Base-by-base conservation (phyloP, 75 land plant genomes). In the Sequoia sempervirens region DNA sequence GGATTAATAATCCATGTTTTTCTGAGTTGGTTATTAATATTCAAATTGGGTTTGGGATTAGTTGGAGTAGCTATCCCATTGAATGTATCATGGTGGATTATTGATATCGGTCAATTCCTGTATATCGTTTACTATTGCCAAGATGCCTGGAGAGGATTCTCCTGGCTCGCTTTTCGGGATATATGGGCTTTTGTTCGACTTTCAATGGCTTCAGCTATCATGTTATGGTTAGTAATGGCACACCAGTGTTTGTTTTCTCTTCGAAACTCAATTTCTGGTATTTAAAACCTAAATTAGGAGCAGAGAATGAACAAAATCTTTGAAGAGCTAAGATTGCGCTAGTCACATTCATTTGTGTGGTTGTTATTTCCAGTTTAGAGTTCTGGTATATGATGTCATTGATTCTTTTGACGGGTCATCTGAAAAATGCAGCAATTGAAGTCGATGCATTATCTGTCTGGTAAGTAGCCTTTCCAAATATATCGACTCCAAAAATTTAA, bases 51-150 rank as follows among this genome's bases (percentile, higher is more conserved):
- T 0, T 86, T 91, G 90, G 97, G 94, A 12, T 53, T 85, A 38
- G 83, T 37, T 28, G 95, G 97, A 20, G 97, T 94, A 2, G 97
- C 97, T 5, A 81, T 87, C 3, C 90, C 97, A 7, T 86, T 83
- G 50, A 82, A 93, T 83, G 69, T 92, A 7, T 91, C 94, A 9
- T 76, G 78, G 30, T 93, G 95, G 97, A 72, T 83, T 0, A 83
- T 90, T 17, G 87, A 91, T 13, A 2, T 90, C 0, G 84, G 88
- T 80, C 76, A 74, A 38, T 17, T 74, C 7, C 14, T 74, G 37
- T 74, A 74, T 38, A 37, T 37, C 3, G 76, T 74, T 34, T 37
- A 18, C 14, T 15, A 1, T 14, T 74, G 43, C 40, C 38, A 34
- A 15, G 41, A 34, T 74, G 40, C 76, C 13, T 74, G 76, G 76